Percentiles rank a stretch among this genome's conserved stretches.
Evolutionary conservation across 768 basidiomycete genomes (phyloP).

Genomic region (Boletus pseudo-olivaceus): DNA sequence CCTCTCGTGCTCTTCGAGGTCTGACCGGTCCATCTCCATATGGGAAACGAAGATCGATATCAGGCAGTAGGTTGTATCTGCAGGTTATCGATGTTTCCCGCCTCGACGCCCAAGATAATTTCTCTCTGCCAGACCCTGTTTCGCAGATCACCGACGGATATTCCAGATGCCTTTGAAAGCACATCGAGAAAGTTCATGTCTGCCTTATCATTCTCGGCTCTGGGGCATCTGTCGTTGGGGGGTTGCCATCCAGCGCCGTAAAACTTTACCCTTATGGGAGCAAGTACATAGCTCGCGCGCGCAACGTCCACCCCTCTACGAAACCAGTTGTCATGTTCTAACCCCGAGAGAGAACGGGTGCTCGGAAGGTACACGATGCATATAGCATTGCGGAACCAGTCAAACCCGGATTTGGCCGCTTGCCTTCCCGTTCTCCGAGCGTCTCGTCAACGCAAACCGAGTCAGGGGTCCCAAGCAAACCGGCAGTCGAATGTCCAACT

Average conservation of each 20-base stretch:
- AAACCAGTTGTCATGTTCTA: neutral
- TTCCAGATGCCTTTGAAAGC: constrained; percentile 5
- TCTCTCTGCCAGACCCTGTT: constrained; percentile 9
- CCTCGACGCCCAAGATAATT: constrained; percentile 1
- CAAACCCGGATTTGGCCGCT: neutral
- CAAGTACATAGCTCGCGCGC: constrained; percentile 3
- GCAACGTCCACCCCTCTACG: constrained; percentile 1
- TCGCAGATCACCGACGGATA: constrained; percentile 1
- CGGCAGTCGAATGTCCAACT: neutral
- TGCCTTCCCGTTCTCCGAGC: neutral
- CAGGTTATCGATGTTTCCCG: neutral
- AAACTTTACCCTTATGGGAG: constrained; percentile 1
- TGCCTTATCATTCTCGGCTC: constrained; percentile 7
- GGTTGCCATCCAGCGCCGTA: constrained; percentile 6
- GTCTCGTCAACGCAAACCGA: neutral
- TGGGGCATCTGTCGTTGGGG: neutral
- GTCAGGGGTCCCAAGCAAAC: neutral
- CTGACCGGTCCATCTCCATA: neutral
- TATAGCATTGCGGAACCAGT: constrained; percentile 5
- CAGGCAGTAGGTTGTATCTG: neutral
- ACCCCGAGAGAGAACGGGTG: neutral
- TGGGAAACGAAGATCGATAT: constrained; percentile 5
- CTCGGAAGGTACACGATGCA: constrained; percentile 2
- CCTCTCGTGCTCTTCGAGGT: neutral
- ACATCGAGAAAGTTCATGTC: neutral